phyloP scores from a whole-genome alignment of 2,329 filamentous ascomycete genomes.

The Penicillium sp. region DNA sequence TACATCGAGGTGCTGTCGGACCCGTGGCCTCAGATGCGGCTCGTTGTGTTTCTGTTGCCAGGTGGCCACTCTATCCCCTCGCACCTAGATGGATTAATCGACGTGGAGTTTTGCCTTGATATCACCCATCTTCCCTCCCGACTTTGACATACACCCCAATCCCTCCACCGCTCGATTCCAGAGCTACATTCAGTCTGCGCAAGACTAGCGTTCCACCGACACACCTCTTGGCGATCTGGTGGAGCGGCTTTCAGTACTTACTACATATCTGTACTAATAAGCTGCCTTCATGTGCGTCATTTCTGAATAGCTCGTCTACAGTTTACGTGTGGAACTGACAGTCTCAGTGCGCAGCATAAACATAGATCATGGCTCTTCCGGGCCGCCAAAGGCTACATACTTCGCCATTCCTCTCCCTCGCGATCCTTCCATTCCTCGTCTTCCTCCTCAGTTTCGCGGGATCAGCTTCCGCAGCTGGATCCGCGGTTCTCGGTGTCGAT shows the following conservation, averaged over 20 bases:
- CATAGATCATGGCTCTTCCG: slow-evolving; percentile 34
- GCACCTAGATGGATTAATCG: slow-evolving; percentile 29
- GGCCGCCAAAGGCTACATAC: slow-evolving; percentile 30
- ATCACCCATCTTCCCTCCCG: not conserved
- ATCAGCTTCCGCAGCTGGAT: slow-evolving; percentile 60
- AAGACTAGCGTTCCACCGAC: slow-evolving; percentile 18
- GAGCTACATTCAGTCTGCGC: slow-evolving; percentile 17
- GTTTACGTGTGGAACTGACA: slow-evolving; percentile 9
- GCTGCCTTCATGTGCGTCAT: slow-evolving; percentile 2
- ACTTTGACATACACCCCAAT: not conserved
- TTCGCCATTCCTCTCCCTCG: slow-evolving; percentile 42
- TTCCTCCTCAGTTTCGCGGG: slow-evolving; percentile 57
- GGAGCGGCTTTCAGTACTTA: slow-evolving; percentile 3
- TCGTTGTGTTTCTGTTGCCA: slow-evolving; percentile 32
- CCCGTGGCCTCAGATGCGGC: slow-evolving; percentile 26
- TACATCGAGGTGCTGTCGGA: slow-evolving; percentile 9
- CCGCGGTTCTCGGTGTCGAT: slow-evolving; percentile 88
- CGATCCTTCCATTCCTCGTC: slow-evolving; percentile 54
- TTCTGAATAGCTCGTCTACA: not conserved
- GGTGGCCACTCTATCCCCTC: slow-evolving; percentile 31
- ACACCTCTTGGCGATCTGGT: slow-evolving; percentile 15
- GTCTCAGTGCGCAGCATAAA: slow-evolving; percentile 22
- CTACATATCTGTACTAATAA: slow-evolving; percentile 11
- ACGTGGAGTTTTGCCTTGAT: slow-evolving; percentile 9
- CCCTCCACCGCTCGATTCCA: not conserved